A percentile compares a stretch with the other conserved stretches of the same genome.
Evolutionary conservation across 2,329 filamentous ascomycete species (phyloP).

Genomic region (Aspergillus pseudoglaucus): DNA sequence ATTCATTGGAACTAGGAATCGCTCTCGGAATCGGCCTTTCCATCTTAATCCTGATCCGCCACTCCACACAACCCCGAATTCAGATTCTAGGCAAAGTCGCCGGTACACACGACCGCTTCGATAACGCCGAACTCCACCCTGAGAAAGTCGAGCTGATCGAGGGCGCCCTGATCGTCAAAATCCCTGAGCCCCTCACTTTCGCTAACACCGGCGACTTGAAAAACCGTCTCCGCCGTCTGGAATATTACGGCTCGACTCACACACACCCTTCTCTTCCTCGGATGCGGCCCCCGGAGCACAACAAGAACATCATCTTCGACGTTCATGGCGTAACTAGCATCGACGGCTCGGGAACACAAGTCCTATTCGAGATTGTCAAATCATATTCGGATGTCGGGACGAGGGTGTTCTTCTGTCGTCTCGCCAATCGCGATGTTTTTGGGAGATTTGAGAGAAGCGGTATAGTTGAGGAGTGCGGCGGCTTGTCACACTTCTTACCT

Average conservation of each 20-base stretch:
- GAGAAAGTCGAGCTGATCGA: slow-evolving; percentile 80
- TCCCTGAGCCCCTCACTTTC: slow-evolving; percentile 92
- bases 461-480: slow-evolving; percentile 78
- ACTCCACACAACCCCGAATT: slow-evolving; percentile 86
- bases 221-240: slow-evolving; percentile 71
- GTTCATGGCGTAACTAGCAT: slow-evolving; percentile 95
- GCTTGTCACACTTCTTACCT: slow-evolving; percentile 68
- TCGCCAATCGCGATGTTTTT: slow-evolving; percentile 56
- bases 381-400: slow-evolving; percentile 72
- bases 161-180: slow-evolving; percentile 91
- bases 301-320: slow-evolving; percentile 91
- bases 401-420: slow-evolving; percentile 48
- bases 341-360: slow-evolving; percentile 88
- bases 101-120: slow-evolving; percentile 68
- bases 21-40: slow-evolving; percentile 89
- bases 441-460: slow-evolving; percentile 68
- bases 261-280: slow-evolving; percentile 84
- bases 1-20: slow-evolving; percentile 88
- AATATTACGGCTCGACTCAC: slow-evolving; percentile 78
- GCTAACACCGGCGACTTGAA: slow-evolving; percentile 93
- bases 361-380: slow-evolving; percentile 80
- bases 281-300: slow-evolving; percentile 69
- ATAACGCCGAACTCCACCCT: slow-evolving; percentile 70
- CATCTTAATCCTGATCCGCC: slow-evolving; percentile 78
- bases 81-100: slow-evolving; percentile 90